phyloP scores from a whole-genome alignment of 179 eudicot species.

The Spergularia azorica region DNA sequence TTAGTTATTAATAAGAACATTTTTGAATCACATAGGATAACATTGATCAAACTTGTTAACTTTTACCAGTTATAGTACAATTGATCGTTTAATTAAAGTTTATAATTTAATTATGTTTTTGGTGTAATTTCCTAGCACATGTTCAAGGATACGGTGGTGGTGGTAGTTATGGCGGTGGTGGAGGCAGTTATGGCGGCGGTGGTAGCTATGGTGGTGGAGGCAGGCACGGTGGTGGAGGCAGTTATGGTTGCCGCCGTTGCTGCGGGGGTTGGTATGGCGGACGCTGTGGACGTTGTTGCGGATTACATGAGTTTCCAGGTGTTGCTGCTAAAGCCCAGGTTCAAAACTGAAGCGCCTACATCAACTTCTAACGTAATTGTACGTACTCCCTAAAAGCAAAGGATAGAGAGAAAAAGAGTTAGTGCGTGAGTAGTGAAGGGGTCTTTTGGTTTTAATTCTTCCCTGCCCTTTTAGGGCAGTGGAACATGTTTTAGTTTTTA shows the following conservation, averaged over 20 bases:
- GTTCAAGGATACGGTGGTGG: neutral
- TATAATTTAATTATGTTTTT: neutral
- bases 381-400: too few relatives aligned
- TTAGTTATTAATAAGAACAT: too few relatives aligned
- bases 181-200: neutral
- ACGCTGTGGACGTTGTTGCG: neutral
- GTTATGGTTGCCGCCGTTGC: neutral
- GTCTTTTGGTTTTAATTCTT: too few relatives aligned
- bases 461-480: too few relatives aligned
- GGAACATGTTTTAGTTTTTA: too few relatives aligned
- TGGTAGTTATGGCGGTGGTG: neutral
- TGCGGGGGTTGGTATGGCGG: neutral
- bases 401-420: too few relatives aligned
- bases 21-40: too few relatives aligned
- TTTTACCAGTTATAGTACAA: too few relatives aligned
- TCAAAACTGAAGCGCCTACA: neutral
- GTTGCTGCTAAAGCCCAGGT: neutral
- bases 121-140: neutral
- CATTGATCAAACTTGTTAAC: too few relatives aligned
- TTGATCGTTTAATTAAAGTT: too few relatives aligned
- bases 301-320: conserved; percentile 1
- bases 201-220: neutral
- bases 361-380: too few relatives aligned
- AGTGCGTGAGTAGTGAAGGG: too few relatives aligned
- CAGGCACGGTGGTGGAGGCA: neutral